Evolutionary conservation across 768 basidiomycete species (phyloP), one percentile per base, ranked within the genome.

Genomic region (Panus rudis): DNA sequence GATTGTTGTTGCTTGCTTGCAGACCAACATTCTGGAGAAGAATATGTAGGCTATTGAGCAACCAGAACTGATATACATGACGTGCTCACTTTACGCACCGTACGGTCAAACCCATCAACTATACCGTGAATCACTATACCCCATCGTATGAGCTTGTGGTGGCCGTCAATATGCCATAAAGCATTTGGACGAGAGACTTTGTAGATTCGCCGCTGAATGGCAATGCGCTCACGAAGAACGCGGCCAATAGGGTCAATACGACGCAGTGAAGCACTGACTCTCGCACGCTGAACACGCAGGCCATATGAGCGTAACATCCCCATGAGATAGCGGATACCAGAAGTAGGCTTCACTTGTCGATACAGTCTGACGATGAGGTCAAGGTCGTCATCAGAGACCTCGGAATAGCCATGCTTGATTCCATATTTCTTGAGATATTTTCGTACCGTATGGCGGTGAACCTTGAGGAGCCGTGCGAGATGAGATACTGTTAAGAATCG

Each of bases 1-100:
- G 46, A 46, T 75, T 73, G 50, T 75, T 73, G 54, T 57, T 61
- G 47, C 54, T 61, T 2, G 59, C 68, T 11, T 71, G 70, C 3
- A 63, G 61, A 3, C 69, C 63, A 34, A 68, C 57, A 33, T 59
- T 58, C 54, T 56, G 69, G 3, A 34, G 46, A 34, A 70, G 68
- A 10, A 67, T 57, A 24, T 19, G 24, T 26, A 24, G 25, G 19
- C n/a, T 41, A 14, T 1, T 10, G 28, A 30, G 16, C 28, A 30
- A 30, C 10, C 10, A 30, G 28, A 30, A 30, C 10, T 30, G 16
- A 16, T 30, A 16, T 21, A 32, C 42, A 40, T 41, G 59, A 62
- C n/a, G n/a, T n/a, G n/a, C n/a, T n/a, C n/a, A n/a, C n/a, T n/a
- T n/a, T 20, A 47, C 52, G 12, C 32, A 69, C 53, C 12, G 63